Evolutionary conservation across 345 rosid species (phyloP).

Genomic region (Cochlearia excelsa): DNA sequence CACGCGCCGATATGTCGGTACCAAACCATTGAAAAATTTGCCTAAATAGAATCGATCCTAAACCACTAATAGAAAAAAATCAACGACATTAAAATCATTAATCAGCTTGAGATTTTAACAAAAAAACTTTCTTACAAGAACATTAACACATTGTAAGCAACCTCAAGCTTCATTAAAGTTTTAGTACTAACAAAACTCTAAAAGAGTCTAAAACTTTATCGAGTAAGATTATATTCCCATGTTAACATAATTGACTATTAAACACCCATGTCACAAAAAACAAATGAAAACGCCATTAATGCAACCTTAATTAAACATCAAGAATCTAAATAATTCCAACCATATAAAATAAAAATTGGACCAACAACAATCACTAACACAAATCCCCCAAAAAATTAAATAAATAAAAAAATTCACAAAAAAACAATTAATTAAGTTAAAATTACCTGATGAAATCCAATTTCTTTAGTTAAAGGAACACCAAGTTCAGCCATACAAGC

Average conservation of each 20-base stretch:
- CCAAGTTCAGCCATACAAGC: conserved; percentile 45
- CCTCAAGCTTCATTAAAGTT: conserved; percentile 1
- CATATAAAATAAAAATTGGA: too few relatives aligned
- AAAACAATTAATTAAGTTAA: too few relatives aligned
- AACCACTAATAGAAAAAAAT: conserved; percentile 9
- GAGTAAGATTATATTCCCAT: background rate
- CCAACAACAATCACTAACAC: too few relatives aligned
- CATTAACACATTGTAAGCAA: conserved; percentile 11
- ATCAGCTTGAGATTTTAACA: conserved; percentile 2
- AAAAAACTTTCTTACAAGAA: background rate
- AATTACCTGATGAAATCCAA: conserved; percentile 86
- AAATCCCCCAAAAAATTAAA: too few relatives aligned
- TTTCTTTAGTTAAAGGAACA: conserved; percentile 87
- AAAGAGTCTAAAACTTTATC: conserved; percentile 3
- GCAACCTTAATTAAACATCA: too few relatives aligned
- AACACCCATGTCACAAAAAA: conserved; percentile 8
- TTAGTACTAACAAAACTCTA: conserved; percentile 19
- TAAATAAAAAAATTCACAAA: too few relatives aligned
- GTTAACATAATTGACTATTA: background rate
- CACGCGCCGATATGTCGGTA: conserved; percentile 36
- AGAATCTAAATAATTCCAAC: too few relatives aligned
- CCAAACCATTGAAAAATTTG: conserved; percentile 9
- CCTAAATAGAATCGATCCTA: conserved; percentile 11
- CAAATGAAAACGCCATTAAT: background rate
- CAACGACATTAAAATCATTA: conserved; percentile 5